These are phyloP conservation scores for Globisporangium abappressorium DNA, from an alignment of 352 stramenopile genomes.

Conservation along the genomic window DNA sequence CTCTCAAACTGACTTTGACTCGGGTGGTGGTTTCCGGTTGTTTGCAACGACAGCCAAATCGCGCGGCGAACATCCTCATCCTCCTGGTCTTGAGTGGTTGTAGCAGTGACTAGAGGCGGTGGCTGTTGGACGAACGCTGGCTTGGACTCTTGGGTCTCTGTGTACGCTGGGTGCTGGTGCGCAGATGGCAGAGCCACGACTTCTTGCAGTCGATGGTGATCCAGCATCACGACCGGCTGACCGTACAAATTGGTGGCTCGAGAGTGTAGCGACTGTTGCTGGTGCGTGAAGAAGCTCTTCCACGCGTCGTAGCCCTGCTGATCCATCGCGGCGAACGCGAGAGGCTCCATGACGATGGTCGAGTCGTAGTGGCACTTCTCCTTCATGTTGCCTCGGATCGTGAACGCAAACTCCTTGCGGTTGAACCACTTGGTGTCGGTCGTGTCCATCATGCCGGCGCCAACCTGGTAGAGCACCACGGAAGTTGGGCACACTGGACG, in stretches of 20 bases:
- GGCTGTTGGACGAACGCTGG: neutral
- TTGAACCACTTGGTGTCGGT: conserved; percentile 74
- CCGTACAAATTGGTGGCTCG: conserved; percentile 8
- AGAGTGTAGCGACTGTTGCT: conserved; percentile 31
- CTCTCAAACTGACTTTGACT: neutral
- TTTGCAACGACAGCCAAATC: conserved; percentile 55
- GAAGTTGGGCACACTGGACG: conserved; percentile 53
- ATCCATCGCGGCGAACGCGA: conserved; percentile 63
- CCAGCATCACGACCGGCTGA: conserved; percentile 1
- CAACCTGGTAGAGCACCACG: conserved; percentile 62
- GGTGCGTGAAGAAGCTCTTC: conserved; percentile 56
- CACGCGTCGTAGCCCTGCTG: conserved; percentile 44
- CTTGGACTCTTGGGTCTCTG: conserved; percentile 4
- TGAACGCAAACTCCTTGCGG: conserved; percentile 60
- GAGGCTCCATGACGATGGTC: conserved; percentile 29
- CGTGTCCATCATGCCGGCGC: conserved; percentile 34
- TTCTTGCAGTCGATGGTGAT: neutral
- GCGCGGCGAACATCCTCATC: conserved; percentile 53
- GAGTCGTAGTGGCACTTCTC: conserved; percentile 34
- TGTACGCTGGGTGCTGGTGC: neutral
- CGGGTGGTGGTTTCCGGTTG: conserved; percentile 5
- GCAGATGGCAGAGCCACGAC: neutral
- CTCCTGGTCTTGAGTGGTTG: conserved; percentile 23
- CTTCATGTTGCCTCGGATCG: conserved; percentile 33
- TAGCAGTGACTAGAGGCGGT: neutral